These are phyloP conservation scores for Byssothecium circinans DNA, from an alignment of 2,329 filamentous ascomycete species.

Conservation along the genomic window DNA sequence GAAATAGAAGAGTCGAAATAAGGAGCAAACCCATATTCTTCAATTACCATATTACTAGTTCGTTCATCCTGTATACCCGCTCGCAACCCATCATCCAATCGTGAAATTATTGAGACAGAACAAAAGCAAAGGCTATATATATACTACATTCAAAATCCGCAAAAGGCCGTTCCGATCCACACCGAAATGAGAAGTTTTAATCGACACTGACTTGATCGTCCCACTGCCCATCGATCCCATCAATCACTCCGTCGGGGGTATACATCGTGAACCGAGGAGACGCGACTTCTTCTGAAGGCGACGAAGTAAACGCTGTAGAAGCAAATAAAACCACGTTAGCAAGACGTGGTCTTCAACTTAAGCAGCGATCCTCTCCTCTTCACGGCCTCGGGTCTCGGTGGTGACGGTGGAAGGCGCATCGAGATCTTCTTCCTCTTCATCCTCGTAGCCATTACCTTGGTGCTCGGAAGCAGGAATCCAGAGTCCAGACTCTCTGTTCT, in stretches of 20 bases:
- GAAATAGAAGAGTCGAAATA: too few species aligned
- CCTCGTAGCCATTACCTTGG: conserved; percentile 63
- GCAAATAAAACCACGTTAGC: conserved; percentile 17
- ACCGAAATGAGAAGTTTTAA: not conserved
- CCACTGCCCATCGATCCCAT: conserved; percentile 5
- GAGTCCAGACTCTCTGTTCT: conserved; percentile 69
- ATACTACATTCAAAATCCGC: not conserved
- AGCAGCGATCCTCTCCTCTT: conserved; percentile 49
- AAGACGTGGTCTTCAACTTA: conserved; percentile 13
- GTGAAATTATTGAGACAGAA: not conserved
- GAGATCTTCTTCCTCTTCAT: conserved; percentile 64
- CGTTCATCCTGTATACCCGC: not conserved
- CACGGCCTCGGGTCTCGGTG: conserved; percentile 50
- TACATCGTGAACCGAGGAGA: conserved; percentile 32
- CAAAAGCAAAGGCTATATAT: not conserved
- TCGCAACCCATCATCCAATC: conserved; percentile 1
- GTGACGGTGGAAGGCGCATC: conserved; percentile 50
- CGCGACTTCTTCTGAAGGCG: conserved; percentile 31
- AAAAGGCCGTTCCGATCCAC: not conserved
- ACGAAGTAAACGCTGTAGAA: conserved; percentile 21
- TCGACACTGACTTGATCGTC: not conserved
- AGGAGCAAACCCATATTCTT: not conserved
- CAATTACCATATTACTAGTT: not conserved
- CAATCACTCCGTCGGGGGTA: conserved; percentile 36
- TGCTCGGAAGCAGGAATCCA: conserved; percentile 80